These are phyloP conservation scores for Candida ascalaphidarum DNA, from an alignment of 805 yeast species.

Conservation along the genomic window DNA sequence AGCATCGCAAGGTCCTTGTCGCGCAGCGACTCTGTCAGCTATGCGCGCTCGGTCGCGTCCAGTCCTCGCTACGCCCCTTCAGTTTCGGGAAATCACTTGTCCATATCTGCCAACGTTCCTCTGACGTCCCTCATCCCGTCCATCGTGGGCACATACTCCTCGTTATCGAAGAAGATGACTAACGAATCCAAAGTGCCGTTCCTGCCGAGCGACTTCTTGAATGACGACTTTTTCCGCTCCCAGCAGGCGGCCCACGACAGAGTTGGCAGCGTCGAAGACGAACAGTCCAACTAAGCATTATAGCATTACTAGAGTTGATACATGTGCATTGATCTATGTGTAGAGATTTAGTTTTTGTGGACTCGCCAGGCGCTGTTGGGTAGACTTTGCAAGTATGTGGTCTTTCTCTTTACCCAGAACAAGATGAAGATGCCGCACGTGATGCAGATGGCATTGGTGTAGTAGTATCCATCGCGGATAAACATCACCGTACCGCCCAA, in stretches of 20 bases:
- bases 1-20: conserved; percentile 10
- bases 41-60: too few relatives aligned
- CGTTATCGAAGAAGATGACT: conserved; percentile 25
- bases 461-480: conserved; percentile 74
- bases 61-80: too few relatives aligned
- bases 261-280: too few relatives aligned
- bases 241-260: too few relatives aligned
- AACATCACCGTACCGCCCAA: conserved; percentile 49
- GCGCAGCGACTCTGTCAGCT: conserved; percentile 1
- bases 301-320: not conserved
- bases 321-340: conserved; percentile 1
- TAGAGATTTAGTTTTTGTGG: too few relatives aligned
- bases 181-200: conserved; percentile 29
- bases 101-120: too few relatives aligned
- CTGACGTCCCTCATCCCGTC: conserved; percentile 30
- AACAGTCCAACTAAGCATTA: not conserved
- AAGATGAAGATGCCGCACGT: conserved; percentile 56
- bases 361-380: conserved; percentile 78
- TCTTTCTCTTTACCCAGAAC: conserved; percentile 59
- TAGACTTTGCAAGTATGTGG: conserved; percentile 56
- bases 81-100: too few relatives aligned
- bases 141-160: conserved; percentile 29
- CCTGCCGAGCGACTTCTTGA: conserved; percentile 32
- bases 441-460: conserved; percentile 68
- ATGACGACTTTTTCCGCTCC: conserved; percentile 16